Conservation (phyloP, 2,329 filamentous ascomycete species). For the Fusarium beomiforme region DNA sequence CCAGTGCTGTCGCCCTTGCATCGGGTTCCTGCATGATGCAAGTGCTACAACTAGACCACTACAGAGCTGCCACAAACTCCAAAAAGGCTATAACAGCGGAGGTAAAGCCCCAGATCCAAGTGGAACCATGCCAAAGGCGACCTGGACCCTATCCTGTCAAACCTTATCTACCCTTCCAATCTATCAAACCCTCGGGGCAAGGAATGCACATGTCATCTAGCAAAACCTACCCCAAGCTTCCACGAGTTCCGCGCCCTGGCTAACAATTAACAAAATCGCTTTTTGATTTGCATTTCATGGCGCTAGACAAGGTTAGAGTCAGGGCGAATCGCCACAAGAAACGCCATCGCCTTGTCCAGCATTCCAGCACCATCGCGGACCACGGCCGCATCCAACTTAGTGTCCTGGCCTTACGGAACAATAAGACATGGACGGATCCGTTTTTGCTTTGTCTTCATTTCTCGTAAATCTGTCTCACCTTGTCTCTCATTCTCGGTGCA, state of each 20-base stretch:
- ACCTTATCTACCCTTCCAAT: conserved; percentile 2
- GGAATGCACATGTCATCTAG: conserved; percentile 23
- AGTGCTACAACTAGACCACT: not conserved
- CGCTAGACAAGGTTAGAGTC: conserved; percentile 7
- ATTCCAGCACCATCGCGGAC: conserved; percentile 6
- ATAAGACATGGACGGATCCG: conserved; percentile 22
- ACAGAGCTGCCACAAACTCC: not conserved
- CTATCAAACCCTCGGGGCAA: not conserved
- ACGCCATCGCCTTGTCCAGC: not conserved
- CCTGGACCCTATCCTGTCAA: not conserved
- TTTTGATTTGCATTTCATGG: not conserved
- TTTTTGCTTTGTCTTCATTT: not conserved
- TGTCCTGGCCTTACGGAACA: not conserved
- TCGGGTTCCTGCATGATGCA: conserved; percentile 24
- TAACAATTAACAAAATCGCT: not conserved
- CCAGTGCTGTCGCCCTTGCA: not conserved
- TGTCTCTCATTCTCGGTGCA: conserved; percentile 10
- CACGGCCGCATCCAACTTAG: conserved; percentile 25
- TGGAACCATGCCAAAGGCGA: not conserved
- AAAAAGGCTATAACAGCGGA: not conserved
- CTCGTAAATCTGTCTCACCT: conserved; percentile 1
- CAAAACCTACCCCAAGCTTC: not conserved
- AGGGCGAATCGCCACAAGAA: conserved; percentile 2
- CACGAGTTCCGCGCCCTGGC: not conserved
- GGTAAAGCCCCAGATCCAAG: not conserved